Base-by-base conservation (phyloP, 805 yeast genomes). In the Brettanomyces nanus region DNA sequence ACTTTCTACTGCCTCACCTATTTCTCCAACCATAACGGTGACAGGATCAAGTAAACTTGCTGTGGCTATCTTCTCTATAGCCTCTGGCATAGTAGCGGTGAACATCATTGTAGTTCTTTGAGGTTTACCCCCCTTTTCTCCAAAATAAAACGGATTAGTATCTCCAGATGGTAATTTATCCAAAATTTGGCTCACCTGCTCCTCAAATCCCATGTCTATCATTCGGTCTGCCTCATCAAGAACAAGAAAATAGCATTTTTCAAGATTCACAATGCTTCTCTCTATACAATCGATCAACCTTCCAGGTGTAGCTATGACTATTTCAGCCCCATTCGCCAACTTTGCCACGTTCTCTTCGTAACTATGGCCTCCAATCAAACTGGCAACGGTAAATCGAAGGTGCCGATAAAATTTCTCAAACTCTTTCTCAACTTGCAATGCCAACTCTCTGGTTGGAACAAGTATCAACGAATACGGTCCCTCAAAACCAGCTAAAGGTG, bases 221-320 rank as follows among this genome's bases (percentile, higher is more conserved):
- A 90, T 90, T 47, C 89, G 68, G 58, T 90, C 98, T 2, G 96
- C 95, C 60, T 90, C 98, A 62, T 90, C 98, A 65, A 89, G 68
- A 2, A 85, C 80, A 18, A 90, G 60, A 43, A 77, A 81, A 43
- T 69, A 69, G 44, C 95, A 75, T 41, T 75, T 74, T 28, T 62
- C 63, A 25, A 89, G 59, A 1, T 70, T 71, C 3, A 87, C 42
- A 17, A 81, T 63, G n/a, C 77, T 75, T 37, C 82, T 65, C 39
- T 81, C 86, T 14, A 89, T 45, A 42, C 87, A 77, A 51, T 90
- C 98, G 10, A 86, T 69, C 33, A 90, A 63, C 43, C 97, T 65
- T 5, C 98, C 98, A 0, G 98, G 97, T 0, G 98, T 90, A 1
- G 95, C 97, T 29, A 90, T 85, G 11, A 90, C 71, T 2, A 89